Evolutionary conservation across 1,284 basidiomycete genomes (phyloP), one percentile per base, ranked within the genome.

Genomic region (Volvariella volvacea): DNA sequence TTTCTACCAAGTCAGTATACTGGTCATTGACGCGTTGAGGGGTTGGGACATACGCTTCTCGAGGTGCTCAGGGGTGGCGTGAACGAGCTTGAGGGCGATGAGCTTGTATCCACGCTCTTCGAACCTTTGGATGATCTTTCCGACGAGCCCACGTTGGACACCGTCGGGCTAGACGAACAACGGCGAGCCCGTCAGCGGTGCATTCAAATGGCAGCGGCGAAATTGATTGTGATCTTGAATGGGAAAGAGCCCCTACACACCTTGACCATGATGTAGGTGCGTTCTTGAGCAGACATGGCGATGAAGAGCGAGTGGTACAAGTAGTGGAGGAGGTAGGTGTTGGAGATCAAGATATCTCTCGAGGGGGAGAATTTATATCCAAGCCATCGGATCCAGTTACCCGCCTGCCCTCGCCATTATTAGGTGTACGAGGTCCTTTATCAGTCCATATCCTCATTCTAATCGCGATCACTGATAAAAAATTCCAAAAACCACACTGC

Each of bases 31-130:
- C 47, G 16, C 41, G 31, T 38, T 52, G 36, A 41, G n/a, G n/a
- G n/a, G n/a, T 45, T 38, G 32, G 20, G 28, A 69, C 75, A 50
- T 46, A 88, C 88, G 87, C 59, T 87, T 78, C 71, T 95, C 86
- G 63, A 97, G 88, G 71, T 91, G 92, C 59, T 80, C 77, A 50
- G 76, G 70, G 54, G 80, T 75, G 39, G 91, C 78, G 42, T 83
- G 80, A 50, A 81, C 80, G 60, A 94, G 73, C 74, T 95, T 94
- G 63, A 95, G 73, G 47, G 93, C 93, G 61, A 84, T 73, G 57
- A 93, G 82, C 76, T 96, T 94, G 84, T 83, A 96, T 57, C 93
- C 94, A 55, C 92, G 90, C 73, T 87, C 81, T 78, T 97, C 93
- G 70, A 97, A 97, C 58, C 93, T 82, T 61, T 73, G 58, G 65